Base-by-base conservation (phyloP, 1,284 basidiomycete genomes). In the Veloporphyrellus conicus region DNA sequence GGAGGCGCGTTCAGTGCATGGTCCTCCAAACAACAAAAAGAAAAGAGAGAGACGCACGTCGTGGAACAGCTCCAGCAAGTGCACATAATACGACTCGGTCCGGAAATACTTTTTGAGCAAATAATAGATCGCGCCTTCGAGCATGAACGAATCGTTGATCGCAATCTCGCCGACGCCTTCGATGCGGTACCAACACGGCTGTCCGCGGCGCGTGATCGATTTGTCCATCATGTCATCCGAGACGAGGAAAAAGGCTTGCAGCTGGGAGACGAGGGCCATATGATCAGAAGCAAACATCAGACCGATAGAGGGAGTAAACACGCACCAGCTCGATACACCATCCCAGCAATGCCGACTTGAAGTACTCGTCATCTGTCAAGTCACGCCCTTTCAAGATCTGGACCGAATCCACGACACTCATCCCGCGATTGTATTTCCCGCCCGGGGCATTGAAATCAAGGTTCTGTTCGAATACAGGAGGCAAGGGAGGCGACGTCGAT, bases 211-310 rank as follows among this genome's bases (percentile, higher is more conserved):
- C 6, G 94, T 99, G 60, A 96, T 84, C 42, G 87, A 91, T 20
- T 79, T 70, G 68, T 99, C 96, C 94, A 98, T 99, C 68, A 99
- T 94, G 69, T 99, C 95, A 71, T 99, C 95, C 19, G 93, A 84
- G 47, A 99, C 94, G 47, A 99, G 82, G 82, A 98, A 98, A 73
- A 90, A 98, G 0, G 93, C 93, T 86, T 99, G 96, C 14, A 98
- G 81, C 90, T 95, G n/a, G 8, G 5, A 6, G 2, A n/a, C 2
- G 14, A 31, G 29, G 8, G 14, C 14, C 15, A 34, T n/a, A n/a
- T n/a, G n/a, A n/a, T n/a, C n/a, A n/a, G n/a, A n/a, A n/a, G n/a
- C n/a, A n/a, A n/a, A n/a, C n/a, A n/a, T n/a, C 8, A 25, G 8
- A 25, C 23, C 23, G 23, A 8, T 5, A 25, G 8, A 8, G 4